These are phyloP conservation scores for Cajanus cajan DNA, from an alignment of 306 rosid genomes.

Conservation along the genomic window DNA sequence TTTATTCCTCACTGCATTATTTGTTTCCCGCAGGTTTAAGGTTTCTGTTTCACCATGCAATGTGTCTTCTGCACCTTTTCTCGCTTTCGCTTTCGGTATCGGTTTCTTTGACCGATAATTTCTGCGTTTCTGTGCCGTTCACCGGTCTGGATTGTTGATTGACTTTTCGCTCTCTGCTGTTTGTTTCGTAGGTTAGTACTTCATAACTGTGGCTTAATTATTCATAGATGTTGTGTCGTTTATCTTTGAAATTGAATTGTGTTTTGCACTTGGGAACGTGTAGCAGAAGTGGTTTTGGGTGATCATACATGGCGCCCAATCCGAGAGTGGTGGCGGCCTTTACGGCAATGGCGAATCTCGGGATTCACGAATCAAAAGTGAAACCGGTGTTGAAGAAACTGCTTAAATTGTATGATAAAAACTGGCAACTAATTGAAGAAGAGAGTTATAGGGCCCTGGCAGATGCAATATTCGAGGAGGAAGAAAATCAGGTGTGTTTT, in stretches of 20 bases:
- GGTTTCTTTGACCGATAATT: neutral
- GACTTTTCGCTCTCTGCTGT: neutral
- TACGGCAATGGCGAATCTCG: conserved; percentile 72
- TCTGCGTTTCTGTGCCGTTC: neutral
- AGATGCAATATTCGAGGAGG: conserved; percentile 85
- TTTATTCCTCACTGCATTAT: conserved; percentile 1
- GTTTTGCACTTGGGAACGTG: conserved; percentile 28
- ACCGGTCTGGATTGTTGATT: neutral
- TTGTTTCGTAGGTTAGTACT: neutral
- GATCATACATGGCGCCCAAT: conserved; percentile 67
- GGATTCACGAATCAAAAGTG: conserved; percentile 61
- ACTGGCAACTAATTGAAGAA: conserved; percentile 92
- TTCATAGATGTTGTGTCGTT: neutral
- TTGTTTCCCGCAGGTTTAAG: conserved; percentile 11
- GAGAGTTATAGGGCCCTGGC: conserved; percentile 84
- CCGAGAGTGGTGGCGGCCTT: conserved; percentile 59
- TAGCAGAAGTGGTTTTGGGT: conserved; percentile 22
- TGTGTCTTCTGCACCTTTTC: neutral
- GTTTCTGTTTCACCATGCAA: neutral
- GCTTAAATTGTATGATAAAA: conserved; percentile 65
- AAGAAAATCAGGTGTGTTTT: conserved; percentile 56
- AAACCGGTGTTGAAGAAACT: conserved; percentile 80
- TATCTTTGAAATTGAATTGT: conserved; percentile 10
- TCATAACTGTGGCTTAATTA: neutral
- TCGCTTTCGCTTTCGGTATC: neutral